Base-by-base conservation (phyloP, 768 basidiomycete genomes). In the Xerocomus potaroensis region DNA sequence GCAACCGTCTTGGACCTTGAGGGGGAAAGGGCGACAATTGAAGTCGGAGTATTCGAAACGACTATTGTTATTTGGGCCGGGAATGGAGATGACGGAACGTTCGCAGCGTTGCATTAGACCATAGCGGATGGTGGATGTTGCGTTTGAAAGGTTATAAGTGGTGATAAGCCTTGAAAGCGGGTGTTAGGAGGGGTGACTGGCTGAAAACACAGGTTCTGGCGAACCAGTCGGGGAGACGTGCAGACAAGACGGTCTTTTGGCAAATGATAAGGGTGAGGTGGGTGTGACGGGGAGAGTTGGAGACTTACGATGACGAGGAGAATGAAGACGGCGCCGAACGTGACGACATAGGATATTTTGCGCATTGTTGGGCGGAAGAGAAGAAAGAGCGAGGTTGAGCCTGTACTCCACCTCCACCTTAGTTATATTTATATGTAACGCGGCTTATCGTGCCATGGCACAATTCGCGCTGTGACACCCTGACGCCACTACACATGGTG, bases 11-110 rank as follows among this genome's bases (percentile, higher is more conserved):
- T 61, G 61, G 1, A 75, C 77, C 15, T 76, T 72, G 38, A 69
- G 64, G 4, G 87, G 87, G 63, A 89, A 90, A 5, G 66, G 56
- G 42, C 84, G 79, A 53, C 87, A 90, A 39, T 80, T 65, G 55
- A 74, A 80, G 11, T 78, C 71, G 4, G 74, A 72, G 62, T 80
- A 83, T 29, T 73, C 68, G 41, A 79, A 54, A 34, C 68, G 67
- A 6, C 73, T 68, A n/a, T 69, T 69, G 12, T 36, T 36, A 14
- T 57, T 59, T 8, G 71, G 65, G 18, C 68, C 69, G 3, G 81
- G 82, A 10, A 84, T 49, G 51, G 69, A 62, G 34, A 81, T 62
- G 1, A 73, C 45, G 39, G 71, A 66, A 35, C 75, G 74, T 43
- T 82, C 75, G 67, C 87, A 89, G 16, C 72, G 75, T 50, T 75